Base-by-base conservation (phyloP, 1,139 yeast genomes). In the Hansenula anomala region DNA sequence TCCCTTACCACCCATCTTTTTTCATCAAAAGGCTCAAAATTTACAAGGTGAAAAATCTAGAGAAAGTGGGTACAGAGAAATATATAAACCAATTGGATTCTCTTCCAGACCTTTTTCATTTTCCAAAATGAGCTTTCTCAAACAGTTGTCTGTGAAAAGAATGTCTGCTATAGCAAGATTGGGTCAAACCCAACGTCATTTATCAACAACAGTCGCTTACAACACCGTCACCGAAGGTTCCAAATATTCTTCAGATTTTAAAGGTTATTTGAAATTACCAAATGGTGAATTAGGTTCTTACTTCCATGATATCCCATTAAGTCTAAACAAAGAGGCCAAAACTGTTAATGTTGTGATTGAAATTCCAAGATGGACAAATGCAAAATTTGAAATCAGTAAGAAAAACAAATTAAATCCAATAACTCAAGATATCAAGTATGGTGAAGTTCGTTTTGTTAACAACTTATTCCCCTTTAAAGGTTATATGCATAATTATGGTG, bases 391-490 rank as follows among this genome's bases (percentile, higher is more conserved):
- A 66, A 86, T 92, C 56, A 76, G 83, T 55, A 87, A 80, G 67
- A 83, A 80, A 44, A 63, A 71, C 37, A 69, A 75, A 39, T 77
- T 83, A 56, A 92, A 92, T 69, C 98, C 98, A 45, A 90, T 92
- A 47, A 72, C 84, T 29, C 98, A 92, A 68, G 98, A 92, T 64
- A 80, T 83, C 49, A 90, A 90, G 69, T 88, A 89, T 64, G 96
- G 95, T 34, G 78, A 87, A 63, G 75, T 88, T 52, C 71, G 94
- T 63, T 84, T 80, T 55, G 94, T 90, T 39, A 81, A 94, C 64
- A 92, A 92, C 74, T 73, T 94, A 48, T 90, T 87, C 75, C 98
- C 98, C 26, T 94, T 83, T 71, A 90, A 87, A 60, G 98, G 98
- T 22, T 90, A 90, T 67, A 88, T 92, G 47, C 95, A 87, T 67